Base-by-base conservation (phyloP, 2,329 filamentous ascomycete genomes). In the Colletotrichum limetticola region DNA sequence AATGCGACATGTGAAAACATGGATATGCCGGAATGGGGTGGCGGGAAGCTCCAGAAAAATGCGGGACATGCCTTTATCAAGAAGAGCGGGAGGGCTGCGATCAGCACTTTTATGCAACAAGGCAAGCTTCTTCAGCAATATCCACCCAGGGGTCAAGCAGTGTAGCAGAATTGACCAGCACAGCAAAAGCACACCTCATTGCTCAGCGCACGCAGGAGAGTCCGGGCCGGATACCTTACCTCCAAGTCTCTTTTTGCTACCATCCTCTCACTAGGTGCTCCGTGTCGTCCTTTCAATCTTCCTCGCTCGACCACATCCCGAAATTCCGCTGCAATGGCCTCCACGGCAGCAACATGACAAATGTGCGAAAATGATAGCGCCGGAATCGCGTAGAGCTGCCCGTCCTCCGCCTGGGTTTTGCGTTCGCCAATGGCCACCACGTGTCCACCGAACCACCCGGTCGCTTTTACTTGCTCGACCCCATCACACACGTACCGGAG, bases 51-150 rank as follows among this genome's bases (percentile, higher is more conserved):
- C 66, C 66, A 66, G 14, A n/a, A 32, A 32, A 57, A 12, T 28
- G 56, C 71, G 56, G 66, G 56, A 37, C 71, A 73, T 73, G 68
- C 66, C 30, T 9, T 19, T 70, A 73, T 4, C 14, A 24, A 16
- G 24, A 57, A 22, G 26, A 49, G 46, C 35, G 14, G 26, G 22
- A 26, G 28, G n/a, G 56, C 63, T n/a, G 56, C 53, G 55, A 70
- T 72, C 70, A 61, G 60, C 55, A 22, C 14, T 57, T 56, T 24
- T 71, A 73, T 73, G 66, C 71, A 71, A 65, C 61, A 71, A 73
- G 56, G 52, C 71, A 71, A 65, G 35, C 56, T 71, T 72, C 70
- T 70, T 73, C 71, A 73, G 55, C 71, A 58, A 65, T 57, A 46
- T 60, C 70, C 59, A 22, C 35, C 70, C 53, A 68, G 71, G 70